Percentiles rank a stretch among this genome's conserved stretches.
Conservation (phyloP, 805 yeast species). For the Candida sonorensis region DNA sequence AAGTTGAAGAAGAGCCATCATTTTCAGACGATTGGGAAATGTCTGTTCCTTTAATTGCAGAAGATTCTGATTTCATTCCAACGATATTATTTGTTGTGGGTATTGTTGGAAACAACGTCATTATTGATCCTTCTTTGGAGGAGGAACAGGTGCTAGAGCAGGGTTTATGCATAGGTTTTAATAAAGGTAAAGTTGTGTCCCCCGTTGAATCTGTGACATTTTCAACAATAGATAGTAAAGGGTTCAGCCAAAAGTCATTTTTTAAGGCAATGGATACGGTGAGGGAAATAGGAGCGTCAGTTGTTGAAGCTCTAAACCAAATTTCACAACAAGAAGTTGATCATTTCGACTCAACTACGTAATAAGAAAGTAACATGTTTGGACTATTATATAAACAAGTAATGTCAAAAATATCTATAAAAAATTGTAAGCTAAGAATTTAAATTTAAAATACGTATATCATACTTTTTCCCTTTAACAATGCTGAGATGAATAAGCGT, state of each 20-base stretch:
- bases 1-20: conserved; percentile 82
- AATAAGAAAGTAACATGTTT: too few relatives aligned
- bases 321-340: conserved; percentile 34
- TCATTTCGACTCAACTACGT: conserved; percentile 24
- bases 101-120: conserved; percentile 56
- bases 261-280: conserved; percentile 52
- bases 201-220: conserved; percentile 70
- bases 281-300: conserved; percentile 51
- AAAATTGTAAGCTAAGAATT: too few relatives aligned
- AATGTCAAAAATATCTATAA: too few relatives aligned
- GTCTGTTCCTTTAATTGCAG: conserved; percentile 39
- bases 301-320: conserved; percentile 51
- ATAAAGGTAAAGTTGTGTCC: conserved; percentile 56
- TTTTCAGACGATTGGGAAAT: conserved; percentile 84
- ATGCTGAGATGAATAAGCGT: conserved; percentile 75
- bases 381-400: not conserved
- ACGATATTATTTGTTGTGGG: conserved; percentile 77
- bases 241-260: conserved; percentile 43
- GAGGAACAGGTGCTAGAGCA: conserved; percentile 87
- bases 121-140: conserved; percentile 82
- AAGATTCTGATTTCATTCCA: conserved; percentile 43
- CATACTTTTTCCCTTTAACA: conserved; percentile 33
- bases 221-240: conserved; percentile 44
- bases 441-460: too few relatives aligned
- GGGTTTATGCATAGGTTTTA: conserved; percentile 71